Conservation (phyloP, 169 alveolate genomes). For the Perkinsus chesapeaki region DNA sequence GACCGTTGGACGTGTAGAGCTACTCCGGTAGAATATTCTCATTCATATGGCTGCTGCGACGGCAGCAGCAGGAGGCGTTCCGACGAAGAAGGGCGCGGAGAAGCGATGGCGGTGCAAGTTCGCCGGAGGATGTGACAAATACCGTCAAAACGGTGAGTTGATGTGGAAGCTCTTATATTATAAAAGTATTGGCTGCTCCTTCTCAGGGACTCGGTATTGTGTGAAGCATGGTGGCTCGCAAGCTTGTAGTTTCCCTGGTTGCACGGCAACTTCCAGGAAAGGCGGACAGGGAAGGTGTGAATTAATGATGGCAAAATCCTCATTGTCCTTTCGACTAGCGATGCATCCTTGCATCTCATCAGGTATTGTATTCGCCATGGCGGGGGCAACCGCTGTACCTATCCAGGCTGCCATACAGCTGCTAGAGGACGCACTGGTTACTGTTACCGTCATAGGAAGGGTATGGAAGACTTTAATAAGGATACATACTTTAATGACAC, state of each 20-base stretch:
- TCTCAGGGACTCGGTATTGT: neutral
- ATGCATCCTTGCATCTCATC: neutral
- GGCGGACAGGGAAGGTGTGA: neutral
- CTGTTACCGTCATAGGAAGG: neutral
- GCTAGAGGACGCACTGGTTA: neutral
- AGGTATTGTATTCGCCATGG: neutral
- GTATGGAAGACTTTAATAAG: too few relatives aligned
- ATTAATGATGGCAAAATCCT: too few relatives aligned
- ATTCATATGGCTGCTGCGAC: neutral
- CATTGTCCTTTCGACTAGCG: too few relatives aligned
- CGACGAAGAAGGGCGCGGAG: neutral
- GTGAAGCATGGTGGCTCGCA: neutral
- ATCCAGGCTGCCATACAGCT: neutral
- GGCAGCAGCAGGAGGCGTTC: too few relatives aligned
- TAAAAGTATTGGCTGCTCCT: neutral
- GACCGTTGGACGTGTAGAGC: too few relatives aligned
- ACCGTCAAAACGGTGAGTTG: neutral
- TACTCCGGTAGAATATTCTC: too few relatives aligned
- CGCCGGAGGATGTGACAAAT: neutral
- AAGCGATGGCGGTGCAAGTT: neutral
- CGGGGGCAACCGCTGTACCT: neutral
- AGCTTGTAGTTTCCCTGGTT: neutral
- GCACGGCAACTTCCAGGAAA: neutral
- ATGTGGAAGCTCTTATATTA: neutral
- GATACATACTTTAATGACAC: too few relatives aligned